Evolutionary conservation across 768 basidiomycete species (phyloP), one percentile per base, ranked within the genome.

Genomic region (Termitomyces sp.): DNA sequence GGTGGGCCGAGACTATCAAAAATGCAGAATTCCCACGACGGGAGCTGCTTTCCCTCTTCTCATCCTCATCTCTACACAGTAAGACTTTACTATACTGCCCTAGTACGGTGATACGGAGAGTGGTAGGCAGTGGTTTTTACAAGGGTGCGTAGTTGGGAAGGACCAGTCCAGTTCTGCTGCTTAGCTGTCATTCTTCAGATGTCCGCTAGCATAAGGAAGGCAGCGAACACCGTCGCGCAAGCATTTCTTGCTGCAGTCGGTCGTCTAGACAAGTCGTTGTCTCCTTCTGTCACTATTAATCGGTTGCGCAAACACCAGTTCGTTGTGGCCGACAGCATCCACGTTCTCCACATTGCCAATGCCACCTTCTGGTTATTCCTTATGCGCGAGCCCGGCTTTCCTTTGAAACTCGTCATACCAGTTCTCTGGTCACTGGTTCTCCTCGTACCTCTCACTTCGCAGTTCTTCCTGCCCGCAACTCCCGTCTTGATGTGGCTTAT

Each of bases 401-500:
- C 90, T 4, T 69, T 81, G 67, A 95, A 96, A 69, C 83, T 96
- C 45, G 59, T 81, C 52, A 92, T 96, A 65, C 94, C 95, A 8
- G 40, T 86, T 33, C 75, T 90, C 20, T 96, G 91, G 76, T 69
- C 75, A 58, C 68, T 82, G 54, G 88, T 85, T 36, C 80, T 98
- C 61, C 76, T 94, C 63, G 70, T 97, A 50, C 96, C 96, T 0
- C 78, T 95, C 58, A 95, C 95, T 0, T 89, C 86, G 35, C 95
- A 96, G 71, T 94, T 97, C 77, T 89, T 97, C 77, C 55, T 93
- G 42, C 94, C 94, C 0, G 96, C 93, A 0, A 89, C 86, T 0
- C 95, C 96, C 16, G 76, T 98, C 48, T 87, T 96, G 66, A 79
- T 86, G 11, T 98, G 91, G 86, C 79, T 98, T 28, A 81, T 98